Evolutionary conservation across 2,329 filamentous ascomycete species (phyloP), one percentile per base, ranked within the genome.

Genomic region (Fusarium sp.): DNA sequence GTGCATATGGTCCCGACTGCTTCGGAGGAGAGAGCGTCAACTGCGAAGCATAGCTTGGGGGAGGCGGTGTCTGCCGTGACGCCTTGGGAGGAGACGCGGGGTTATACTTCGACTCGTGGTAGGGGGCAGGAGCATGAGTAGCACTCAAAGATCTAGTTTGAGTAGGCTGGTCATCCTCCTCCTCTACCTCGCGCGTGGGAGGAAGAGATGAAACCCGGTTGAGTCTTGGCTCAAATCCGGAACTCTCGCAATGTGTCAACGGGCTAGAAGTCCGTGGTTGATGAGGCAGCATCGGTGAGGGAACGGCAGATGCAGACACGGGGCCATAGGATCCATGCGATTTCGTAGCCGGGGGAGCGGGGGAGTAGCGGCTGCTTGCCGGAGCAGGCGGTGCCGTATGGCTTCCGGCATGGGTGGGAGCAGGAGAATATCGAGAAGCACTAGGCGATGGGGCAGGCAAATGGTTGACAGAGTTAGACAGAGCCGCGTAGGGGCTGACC

Each of bases 211-310:
- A 80, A 18, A 88, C 81, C 9, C 87, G 81, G 44, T 83, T 86
- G 7, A 87, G 75, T 49, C 84, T 82, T 11, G 84, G 81, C 69
- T 90, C 87, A 68, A 87, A 84, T 1, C 84, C 85, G 34, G 85
- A 85, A 70, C 81, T 85, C 75, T 90, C 88, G 63, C 89, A 90
- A 70, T 90, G 87, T 6, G 88, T 88, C 63, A 90, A 77, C 0
- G 89, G 89, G 68, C 89, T 91, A 2, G 88, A 90, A 2, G 89
- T 90, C 67, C 89, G 82, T 8, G 89, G 88, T 66, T 88, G 84
- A 73, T 90, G 87, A 50, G 87, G 81, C 40, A 89, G 79, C 36
- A 83, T 77, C 13, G 85, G 79, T 25, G 84, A 81, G 8, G 83
- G 78, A 1, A 79, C 76, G 18, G 77, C 78, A 6, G 80, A 73